Percentiles rank a stretch among this genome's conserved stretches.
Conservation (phyloP, 805 yeast genomes). For the Jamesozyma spencerorum region DNA sequence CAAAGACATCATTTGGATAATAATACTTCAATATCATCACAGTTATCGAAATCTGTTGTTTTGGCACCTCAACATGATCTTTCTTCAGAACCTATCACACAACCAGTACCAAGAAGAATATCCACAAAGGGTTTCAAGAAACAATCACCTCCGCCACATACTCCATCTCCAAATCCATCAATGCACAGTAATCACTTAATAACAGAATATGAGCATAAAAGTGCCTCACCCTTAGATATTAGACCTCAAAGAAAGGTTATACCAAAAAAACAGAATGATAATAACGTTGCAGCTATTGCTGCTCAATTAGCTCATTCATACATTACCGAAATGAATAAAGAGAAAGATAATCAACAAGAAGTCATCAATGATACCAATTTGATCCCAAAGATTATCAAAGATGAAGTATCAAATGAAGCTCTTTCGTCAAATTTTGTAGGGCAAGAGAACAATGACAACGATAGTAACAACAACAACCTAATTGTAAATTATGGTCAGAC, state of each 20-base stretch:
- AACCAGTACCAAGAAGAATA: background rate
- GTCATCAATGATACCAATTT: background rate
- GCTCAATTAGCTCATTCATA: constrained; percentile 20
- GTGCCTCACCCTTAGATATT: background rate
- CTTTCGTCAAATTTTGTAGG: background rate
- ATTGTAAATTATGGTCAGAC: background rate
- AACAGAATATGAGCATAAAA: background rate
- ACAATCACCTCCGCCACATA: background rate
- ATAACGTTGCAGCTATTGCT: constrained; percentile 11
- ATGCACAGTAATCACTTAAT: background rate
- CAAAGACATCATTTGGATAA: constrained; percentile 14
- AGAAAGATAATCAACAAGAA: constrained; percentile 1
- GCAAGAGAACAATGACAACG: background rate
- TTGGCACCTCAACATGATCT: background rate
- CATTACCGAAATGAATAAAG: constrained; percentile 7
- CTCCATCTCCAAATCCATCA: background rate
- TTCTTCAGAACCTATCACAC: background rate
- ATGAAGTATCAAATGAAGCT: constrained; percentile 1
- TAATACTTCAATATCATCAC: constrained; percentile 3
- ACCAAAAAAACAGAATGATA: background rate
- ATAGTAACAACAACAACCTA: too few species aligned
- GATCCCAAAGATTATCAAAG: constrained; percentile 1
- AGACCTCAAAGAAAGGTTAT: background rate
- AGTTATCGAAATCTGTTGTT: too few species aligned
- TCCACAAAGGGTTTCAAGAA: background rate